These are phyloP conservation scores for Kwoniella botswanensis DNA, from an alignment of 768 basidiomycete genomes.

Conservation along the genomic window DNA sequence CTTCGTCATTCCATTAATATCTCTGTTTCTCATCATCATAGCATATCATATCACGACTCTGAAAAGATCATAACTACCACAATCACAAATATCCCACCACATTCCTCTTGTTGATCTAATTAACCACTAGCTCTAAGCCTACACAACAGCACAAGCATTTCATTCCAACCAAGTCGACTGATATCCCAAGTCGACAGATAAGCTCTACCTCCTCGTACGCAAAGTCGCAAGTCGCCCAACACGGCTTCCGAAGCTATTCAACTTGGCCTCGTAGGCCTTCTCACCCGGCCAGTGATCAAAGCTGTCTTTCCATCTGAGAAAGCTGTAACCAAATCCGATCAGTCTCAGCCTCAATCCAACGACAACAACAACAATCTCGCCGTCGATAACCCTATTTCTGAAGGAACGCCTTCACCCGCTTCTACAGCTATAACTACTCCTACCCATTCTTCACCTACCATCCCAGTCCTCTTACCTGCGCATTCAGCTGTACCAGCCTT, in stretches of 20 bases:
- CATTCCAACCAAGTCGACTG: neutral
- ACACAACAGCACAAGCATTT: neutral
- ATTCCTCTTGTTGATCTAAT: too few species aligned
- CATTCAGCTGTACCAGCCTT: slow-evolving; percentile 11
- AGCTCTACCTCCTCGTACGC: neutral
- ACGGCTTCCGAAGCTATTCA: slow-evolving; percentile 53
- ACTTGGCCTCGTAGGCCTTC: slow-evolving; percentile 55
- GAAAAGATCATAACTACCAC: too few species aligned
- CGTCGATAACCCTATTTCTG: slow-evolving; percentile 9
- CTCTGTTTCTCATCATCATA: too few species aligned
- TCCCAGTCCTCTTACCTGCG: slow-evolving; percentile 18
- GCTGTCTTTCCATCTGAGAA: slow-evolving; percentile 49
- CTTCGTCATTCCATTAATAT: too few species aligned
- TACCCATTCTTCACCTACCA: slow-evolving; percentile 35
- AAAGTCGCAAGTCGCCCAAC: slow-evolving; percentile 29
- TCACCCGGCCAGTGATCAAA: slow-evolving; percentile 54
- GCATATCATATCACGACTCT: too few species aligned
- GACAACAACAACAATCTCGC: neutral
- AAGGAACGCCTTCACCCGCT: neutral
- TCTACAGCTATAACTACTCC: slow-evolving; percentile 29
- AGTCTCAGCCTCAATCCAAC: neutral
- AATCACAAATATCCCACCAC: too few species aligned
- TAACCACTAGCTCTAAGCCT: too few species aligned
- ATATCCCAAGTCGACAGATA: neutral
- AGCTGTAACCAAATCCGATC: slow-evolving; percentile 13